These are phyloP conservation scores for Dendrobium catenatum DNA, from an alignment of 106 monocot genomes.

Conservation along the genomic window DNA sequence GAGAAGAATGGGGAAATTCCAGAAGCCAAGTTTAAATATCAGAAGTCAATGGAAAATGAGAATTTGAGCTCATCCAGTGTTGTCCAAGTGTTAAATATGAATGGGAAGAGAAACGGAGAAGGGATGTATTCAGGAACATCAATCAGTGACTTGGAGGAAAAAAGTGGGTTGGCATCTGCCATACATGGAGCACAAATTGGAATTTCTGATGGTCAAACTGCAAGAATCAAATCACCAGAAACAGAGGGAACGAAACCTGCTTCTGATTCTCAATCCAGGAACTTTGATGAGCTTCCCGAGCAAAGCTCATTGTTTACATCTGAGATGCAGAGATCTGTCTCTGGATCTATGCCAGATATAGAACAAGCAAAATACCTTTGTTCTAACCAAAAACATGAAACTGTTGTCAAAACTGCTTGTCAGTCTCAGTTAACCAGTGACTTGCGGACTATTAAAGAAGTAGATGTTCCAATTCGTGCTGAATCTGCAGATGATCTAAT, in stretches of 20 bases:
- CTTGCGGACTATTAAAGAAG: conserved; percentile 7
- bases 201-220: conserved; percentile 13
- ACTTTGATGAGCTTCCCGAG: conserved; percentile 2
- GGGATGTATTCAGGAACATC: conserved; percentile 6
- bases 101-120: conserved; percentile 10
- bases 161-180: conserved; percentile 6
- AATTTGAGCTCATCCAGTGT: conserved; percentile 20
- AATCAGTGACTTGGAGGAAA: conserved; percentile 13
- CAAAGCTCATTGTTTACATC: conserved; percentile 12
- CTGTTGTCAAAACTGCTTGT: conserved; percentile 3
- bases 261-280: conserved; percentile 6
- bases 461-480: conserved; percentile 2
- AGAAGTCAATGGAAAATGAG: conserved; percentile 28
- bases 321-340: conserved; percentile 14
- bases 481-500: conserved; percentile 15
- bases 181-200: conserved; percentile 12
- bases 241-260: not conserved
- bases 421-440: conserved; percentile 15
- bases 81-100: conserved; percentile 11
- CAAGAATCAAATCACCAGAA: not conserved
- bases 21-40: conserved; percentile 36
- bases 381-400: conserved; percentile 3
- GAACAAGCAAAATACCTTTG: not conserved
- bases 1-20: conserved; percentile 33
- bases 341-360: conserved; percentile 12